A percentile compares a stretch with the other conserved stretches of the same genome.
phyloP scores from a whole-genome alignment of 768 basidiomycete genomes.

The Fomitopsis serialis region DNA sequence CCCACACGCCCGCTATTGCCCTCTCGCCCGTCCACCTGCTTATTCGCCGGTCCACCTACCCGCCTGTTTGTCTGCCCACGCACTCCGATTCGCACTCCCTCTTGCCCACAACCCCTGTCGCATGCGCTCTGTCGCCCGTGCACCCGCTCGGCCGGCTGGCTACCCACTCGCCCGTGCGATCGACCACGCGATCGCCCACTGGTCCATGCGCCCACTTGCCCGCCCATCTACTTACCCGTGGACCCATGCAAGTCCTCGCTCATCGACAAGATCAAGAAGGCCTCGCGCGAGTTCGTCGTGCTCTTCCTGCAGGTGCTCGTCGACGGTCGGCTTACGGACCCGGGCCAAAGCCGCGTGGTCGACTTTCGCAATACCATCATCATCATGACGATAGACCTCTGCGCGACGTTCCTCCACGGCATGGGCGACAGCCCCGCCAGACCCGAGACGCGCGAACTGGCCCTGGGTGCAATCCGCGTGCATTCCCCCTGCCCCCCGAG shows the following conservation, averaged over 20 bases:
- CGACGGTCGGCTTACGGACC: conserved; percentile 87
- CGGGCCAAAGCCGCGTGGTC: conserved; percentile 85
- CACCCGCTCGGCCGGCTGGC: too few species aligned
- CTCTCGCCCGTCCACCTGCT: too few species aligned
- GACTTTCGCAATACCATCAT: conserved; percentile 91
- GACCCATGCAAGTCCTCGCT: conserved; percentile 85
- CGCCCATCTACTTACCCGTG: conserved; percentile 85
- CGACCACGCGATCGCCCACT: too few species aligned
- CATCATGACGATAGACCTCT: conserved; percentile 92
- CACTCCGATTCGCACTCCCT: too few species aligned
- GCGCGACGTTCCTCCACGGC: conserved; percentile 71
- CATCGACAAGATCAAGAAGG: conserved; percentile 90
- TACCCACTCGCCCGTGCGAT: too few species aligned
- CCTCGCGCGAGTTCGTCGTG: conserved; percentile 69
- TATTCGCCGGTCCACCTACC: too few species aligned
- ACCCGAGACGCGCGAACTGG: conserved; percentile 53
- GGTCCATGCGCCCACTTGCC: too few species aligned
- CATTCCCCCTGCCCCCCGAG: conserved; percentile 95
- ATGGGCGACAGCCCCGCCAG: conserved; percentile 68
- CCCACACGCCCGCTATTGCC: too few species aligned
- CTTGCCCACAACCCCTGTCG: too few species aligned
- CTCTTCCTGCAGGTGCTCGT: conserved; percentile 83
- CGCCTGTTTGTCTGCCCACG: too few species aligned
- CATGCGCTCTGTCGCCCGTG: too few species aligned
- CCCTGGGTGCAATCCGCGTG: conserved; percentile 71